Evolutionary conservation across 2,329 filamentous ascomycete species (phyloP).

Genomic region (Neofusicoccum parvum): DNA sequence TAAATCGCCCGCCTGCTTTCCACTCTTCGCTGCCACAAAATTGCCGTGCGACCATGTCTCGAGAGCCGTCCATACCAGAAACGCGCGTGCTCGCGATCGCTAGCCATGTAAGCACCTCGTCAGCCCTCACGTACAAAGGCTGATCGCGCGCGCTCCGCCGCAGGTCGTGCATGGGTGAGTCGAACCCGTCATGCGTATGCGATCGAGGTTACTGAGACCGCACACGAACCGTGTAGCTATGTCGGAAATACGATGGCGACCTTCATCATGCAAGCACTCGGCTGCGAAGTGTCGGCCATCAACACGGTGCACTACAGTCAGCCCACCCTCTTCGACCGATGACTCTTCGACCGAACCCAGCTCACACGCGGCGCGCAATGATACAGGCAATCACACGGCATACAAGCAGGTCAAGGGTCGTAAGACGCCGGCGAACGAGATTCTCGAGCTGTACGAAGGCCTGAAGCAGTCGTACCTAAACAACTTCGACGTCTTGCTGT

Average conservation of each 20-base stretch:
- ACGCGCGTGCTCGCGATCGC: constrained; percentile 81
- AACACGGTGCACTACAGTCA: constrained; percentile 98
- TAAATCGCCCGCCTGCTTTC: constrained; percentile 25
- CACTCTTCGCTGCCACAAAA: constrained; percentile 41
- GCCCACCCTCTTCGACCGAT: constrained; percentile 36
- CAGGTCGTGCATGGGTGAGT: constrained; percentile 76
- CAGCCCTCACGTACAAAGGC: constrained; percentile 24
- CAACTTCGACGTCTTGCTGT: constrained; percentile 91
- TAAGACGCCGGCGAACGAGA: constrained; percentile 77
- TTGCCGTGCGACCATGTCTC: constrained; percentile 30
- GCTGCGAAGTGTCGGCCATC: constrained; percentile 89
- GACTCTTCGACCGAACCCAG: background rate
- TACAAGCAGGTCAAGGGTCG: constrained; percentile 89
- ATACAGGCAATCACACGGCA: constrained; percentile 86
- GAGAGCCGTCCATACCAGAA: constrained; percentile 39
- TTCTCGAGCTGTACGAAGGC: constrained; percentile 80
- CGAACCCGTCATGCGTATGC: background rate
- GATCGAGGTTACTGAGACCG: constrained; percentile 28
- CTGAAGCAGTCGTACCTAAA: constrained; percentile 81
- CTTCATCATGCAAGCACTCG: constrained; percentile 89
- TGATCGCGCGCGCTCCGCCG: constrained; percentile 26
- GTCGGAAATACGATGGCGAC: constrained; percentile 98
- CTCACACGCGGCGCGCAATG: constrained; percentile 5
- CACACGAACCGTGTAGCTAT: constrained; percentile 61
- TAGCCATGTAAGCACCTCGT: constrained; percentile 73